These are phyloP conservation scores for Paramyrothecium sp. DNA, from an alignment of 2,329 filamentous ascomycete species.

Conservation along the genomic window DNA sequence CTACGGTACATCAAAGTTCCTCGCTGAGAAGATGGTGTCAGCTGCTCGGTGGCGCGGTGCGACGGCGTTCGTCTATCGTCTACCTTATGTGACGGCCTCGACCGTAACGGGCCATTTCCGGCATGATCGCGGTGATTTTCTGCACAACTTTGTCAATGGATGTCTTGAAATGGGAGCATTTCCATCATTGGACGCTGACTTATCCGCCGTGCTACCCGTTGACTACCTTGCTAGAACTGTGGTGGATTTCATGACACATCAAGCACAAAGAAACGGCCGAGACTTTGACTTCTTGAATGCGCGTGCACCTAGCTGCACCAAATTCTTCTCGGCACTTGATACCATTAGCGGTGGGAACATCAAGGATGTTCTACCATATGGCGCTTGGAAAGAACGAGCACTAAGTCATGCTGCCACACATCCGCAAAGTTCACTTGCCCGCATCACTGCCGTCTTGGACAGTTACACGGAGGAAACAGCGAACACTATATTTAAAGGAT, in stretches of 20 bases:
- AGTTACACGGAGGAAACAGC: constrained; percentile 5
- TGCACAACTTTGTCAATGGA: constrained; percentile 12
- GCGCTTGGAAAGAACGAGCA: constrained; percentile 4
- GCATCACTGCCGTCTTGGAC: constrained; percentile 8
- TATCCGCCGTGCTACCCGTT: constrained; percentile 11
- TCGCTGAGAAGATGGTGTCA: constrained; percentile 11
- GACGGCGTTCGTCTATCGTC: constrained; percentile 3
- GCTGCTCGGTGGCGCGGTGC: constrained; percentile 14
- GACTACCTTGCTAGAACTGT: constrained; percentile 11
- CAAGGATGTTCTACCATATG: neutral
- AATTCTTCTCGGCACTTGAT: constrained; percentile 2
- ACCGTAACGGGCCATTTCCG: constrained; percentile 12
- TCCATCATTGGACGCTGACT: constrained; percentile 3
- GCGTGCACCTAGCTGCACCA: constrained; percentile 6
- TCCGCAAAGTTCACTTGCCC: constrained; percentile 6
- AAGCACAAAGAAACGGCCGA: constrained; percentile 1
- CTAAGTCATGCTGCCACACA: constrained; percentile 1
- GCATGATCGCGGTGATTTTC: constrained; percentile 11
- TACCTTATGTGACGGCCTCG: constrained; percentile 9
- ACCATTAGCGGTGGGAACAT: neutral
- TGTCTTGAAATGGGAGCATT: constrained; percentile 9
- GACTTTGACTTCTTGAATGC: constrained; percentile 12
- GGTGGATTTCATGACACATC: constrained; percentile 6
- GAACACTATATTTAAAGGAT: constrained; percentile 6
- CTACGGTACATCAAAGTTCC: constrained; percentile 13